Evolutionary conservation across 345 rosid species (phyloP), one percentile per base, ranked within the genome.

Genomic region (Camelina sativa): DNA sequence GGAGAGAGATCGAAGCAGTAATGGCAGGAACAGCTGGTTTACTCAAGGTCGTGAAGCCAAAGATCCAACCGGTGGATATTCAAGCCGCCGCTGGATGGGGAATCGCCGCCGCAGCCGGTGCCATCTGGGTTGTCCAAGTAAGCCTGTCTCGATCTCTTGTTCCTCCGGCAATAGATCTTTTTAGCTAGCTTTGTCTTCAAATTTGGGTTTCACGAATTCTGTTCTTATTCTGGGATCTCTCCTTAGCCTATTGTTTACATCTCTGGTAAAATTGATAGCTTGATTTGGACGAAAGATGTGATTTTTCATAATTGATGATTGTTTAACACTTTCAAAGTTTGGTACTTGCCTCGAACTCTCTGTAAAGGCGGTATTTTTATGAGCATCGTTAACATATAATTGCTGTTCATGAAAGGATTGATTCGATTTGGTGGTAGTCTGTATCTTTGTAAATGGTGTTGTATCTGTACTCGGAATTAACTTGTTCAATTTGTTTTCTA

Each of bases 51-150:
- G 60, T 82, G 7, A 83, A 62, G 73, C 91, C 95, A 1, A 83
- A 76, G 82, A 32, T 78, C n/a, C 97, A 91, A 51, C n/a, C 88
- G 50, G 35, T 59, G 2, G 90, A 94, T 76, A 65, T 90, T 68
- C 89, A 85, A 66, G 87, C 97, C 59, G 93, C 88, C 69, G 95
- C 83, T 72, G 69, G 78, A 34, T 91, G 97, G 99, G 99, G 97
- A 20, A 74, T 89, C 78, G 96, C 91, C 52, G 97, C 95, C 79
- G 76, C 71, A 63, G 70, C 92, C 55, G 78, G 86, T 2, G 98
- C 91, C 46, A 78, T 94, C 71, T 94, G 82, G 81, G 32, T 94
- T 76, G 56, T 86, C 74, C 98, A 94, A 87, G 99, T 93, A 62
- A 48, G 37, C 6, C 60, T 28, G 47, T 65, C 44, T 47, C 9